Base-by-base conservation (phyloP, 805 yeast species). In the Kregervanrija delftensis region DNA sequence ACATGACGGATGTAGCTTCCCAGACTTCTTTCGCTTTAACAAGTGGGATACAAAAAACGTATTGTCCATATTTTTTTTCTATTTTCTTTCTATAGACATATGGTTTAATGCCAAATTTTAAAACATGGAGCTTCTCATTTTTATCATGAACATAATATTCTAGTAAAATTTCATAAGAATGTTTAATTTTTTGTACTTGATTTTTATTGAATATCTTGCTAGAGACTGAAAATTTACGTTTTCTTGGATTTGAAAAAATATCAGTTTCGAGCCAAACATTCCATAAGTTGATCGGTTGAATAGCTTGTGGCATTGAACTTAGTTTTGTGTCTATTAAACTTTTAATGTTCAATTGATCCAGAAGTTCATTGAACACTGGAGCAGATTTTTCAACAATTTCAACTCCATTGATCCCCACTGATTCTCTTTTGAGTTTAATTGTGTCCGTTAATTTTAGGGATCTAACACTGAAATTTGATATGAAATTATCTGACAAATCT, bases 251-350 rank as follows among this genome's bases (percentile, higher is more conserved):
- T 16, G 30, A 5, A 6, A 30, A 28, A 11, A 35, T 32, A 30
- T 12, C 15, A 28, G 15, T 30, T 13, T 37, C 41, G n/a, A 48
- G 22, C 50, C 50, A 48, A 11, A 48, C 17, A 9, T 48, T 48
- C 50, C 50, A 48, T 13, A 17, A 11, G 11, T 40, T 41, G 11
- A 12, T 12, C 8, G 45, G 45, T 15, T 44, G 34, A 2, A 28
- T 12, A 30, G 6, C 30, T 17, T 31, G 30, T 9, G 1, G 31
- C 33, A 37, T 13, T 13, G 14, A 16, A 8, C 28, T 22, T 6
- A 22, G 6, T 22, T 22, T 22, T 6, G 28, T 22, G 8, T 22
- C 28, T 22, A 22, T 22, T 22, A 22, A 22, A 22, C 28, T 22
- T 22, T 22, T 22, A 22, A 22, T 22, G 28, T 22, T 22, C 28